Base-by-base conservation (phyloP, 140 eudicot genomes). In the Oenanthe javanica region DNA sequence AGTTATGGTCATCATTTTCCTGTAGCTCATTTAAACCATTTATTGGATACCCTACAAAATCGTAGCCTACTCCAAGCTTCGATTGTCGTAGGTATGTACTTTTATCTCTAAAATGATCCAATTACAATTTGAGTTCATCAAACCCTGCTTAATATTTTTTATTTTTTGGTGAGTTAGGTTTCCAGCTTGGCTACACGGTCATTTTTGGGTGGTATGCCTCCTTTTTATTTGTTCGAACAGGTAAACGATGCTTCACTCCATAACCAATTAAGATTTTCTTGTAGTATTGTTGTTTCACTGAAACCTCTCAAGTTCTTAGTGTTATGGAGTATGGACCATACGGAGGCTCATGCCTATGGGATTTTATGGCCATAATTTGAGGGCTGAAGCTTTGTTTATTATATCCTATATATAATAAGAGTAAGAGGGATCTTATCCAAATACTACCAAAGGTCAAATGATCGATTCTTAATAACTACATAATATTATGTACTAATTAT, bases 161-260 rank as follows among this genome's bases (percentile, higher is more conserved):
- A 49, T 79, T 79, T 16, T 77, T 23, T 57, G 27, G 31, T 9
- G 2, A 63, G 9, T 0, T 84, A 94, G 98, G 98, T 80, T 86
- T 89, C 84, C 98, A 94, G 87, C 95, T 94, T 80, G 91, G 91
- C 67, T 94, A 92, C 86, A 94, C 98, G 21, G 84, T 92, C 74
- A 74, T 92, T 84, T 94, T 94, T 88, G 98, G 98, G 73, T 88
- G 92, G 50, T 94, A 92, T 90, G 98, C 98, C 42, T 92, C 98
- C 45, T 94, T 92, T 88, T 92, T 94, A 82, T 91, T 89, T 75
- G 82, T 90, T 50, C 90, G 97, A 79, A 94, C 97, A 47, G 98
- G 98, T 94, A 76, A 40, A 85, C 70, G 77, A 80, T 78, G 47
- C 23, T 79, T 79, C 42, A 59, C 57, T 52, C 8, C 79, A 43